phyloP scores from a whole-genome alignment of 1,284 basidiomycete species.

The Trichosporon faecale region DNA sequence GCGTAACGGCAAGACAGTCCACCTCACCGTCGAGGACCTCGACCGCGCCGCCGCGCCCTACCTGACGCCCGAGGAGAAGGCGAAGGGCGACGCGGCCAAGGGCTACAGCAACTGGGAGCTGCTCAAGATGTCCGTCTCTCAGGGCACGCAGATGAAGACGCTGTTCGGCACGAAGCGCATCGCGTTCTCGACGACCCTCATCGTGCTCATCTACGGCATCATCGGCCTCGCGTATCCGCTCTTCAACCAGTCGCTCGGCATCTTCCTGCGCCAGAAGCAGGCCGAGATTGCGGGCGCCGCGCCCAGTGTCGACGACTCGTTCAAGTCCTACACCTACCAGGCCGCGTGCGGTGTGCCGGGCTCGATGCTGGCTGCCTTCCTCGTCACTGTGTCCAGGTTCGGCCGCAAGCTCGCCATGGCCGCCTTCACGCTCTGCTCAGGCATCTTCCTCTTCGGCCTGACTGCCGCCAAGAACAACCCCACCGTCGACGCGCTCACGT shows the following conservation, averaged over 20 bases:
- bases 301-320: slow-evolving; percentile 48
- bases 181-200: slow-evolving; percentile 58
- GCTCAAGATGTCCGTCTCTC: slow-evolving; percentile 53
- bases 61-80: slow-evolving; percentile 24
- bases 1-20: slow-evolving; percentile 57
- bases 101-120: slow-evolving; percentile 39
- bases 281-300: slow-evolving; percentile 28
- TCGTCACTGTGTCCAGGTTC: slow-evolving; percentile 58
- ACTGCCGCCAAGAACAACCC: slow-evolving; percentile 58
- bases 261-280: slow-evolving; percentile 55
- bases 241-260: slow-evolving; percentile 56
- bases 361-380: slow-evolving; percentile 58
- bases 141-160: slow-evolving; percentile 56
- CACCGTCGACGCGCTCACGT: slow-evolving; percentile 59
- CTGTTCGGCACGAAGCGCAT: slow-evolving; percentile 58
- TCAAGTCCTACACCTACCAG: slow-evolving; percentile 57
- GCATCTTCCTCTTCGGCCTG: slow-evolving; percentile 62
- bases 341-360: slow-evolving; percentile 59
- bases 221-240: slow-evolving; percentile 60
- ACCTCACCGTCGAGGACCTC: slow-evolving; percentile 56
- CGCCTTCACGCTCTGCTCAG: slow-evolving; percentile 57
- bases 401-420: slow-evolving; percentile 60
- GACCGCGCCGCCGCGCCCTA: slow-evolving; percentile 43
- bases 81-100: slow-evolving; percentile 22
- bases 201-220: slow-evolving; percentile 59